Base-by-base conservation (phyloP, 139 green algal genomes). In the Auxenochlorella protothecoides region DNA sequence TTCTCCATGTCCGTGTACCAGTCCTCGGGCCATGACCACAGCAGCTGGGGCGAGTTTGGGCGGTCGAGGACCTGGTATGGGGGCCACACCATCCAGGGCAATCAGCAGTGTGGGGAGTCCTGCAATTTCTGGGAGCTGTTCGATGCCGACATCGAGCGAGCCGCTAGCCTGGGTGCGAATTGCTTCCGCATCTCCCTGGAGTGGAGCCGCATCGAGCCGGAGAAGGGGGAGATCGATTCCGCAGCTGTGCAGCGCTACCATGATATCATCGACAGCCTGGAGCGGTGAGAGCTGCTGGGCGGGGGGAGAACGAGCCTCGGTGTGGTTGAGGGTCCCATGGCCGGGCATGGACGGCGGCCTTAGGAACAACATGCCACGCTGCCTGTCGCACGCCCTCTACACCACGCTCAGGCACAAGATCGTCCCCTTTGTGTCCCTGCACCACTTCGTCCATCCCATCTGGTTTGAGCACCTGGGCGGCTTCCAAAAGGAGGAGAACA, bases 401-500 rank as follows among this genome's bases (percentile, higher is more conserved):
- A 14, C 5, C 53, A 27, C n/a, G 59, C 51, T 11, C 57, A 15
- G 57, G 57, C 57, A 62, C 10, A 11, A 10, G 57, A 74, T 96
- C 70, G 84, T 87, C 66, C 80, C 88, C n/a, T 89, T 89, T 59
- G 80, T 88, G 51, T 93, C 89, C 9, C 78, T 95, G 74, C 86
- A 93, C 82, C 89, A 93, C 79, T 96, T 93, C 73, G 84, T 87
- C 55, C 88, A 95, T 70, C 90, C 90, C 11, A 59, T 55, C 52
- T 94, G 89, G 89, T 96, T 96, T 84, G 86, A 95, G 56, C 77
- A 86, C 8, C 65, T 89, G 63, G 89, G 89, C 10, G 90, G 84
- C 16, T 96, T 92, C 61, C 74, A 71, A 12, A 82, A 85, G 53
- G 81, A 87, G 65, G 85, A 81, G 7, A 95, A 92, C 85, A 92